Evolutionary conservation across 306 rosid species (phyloP), one percentile per base, ranked within the genome.

Genomic region (Quercus mongolica): DNA sequence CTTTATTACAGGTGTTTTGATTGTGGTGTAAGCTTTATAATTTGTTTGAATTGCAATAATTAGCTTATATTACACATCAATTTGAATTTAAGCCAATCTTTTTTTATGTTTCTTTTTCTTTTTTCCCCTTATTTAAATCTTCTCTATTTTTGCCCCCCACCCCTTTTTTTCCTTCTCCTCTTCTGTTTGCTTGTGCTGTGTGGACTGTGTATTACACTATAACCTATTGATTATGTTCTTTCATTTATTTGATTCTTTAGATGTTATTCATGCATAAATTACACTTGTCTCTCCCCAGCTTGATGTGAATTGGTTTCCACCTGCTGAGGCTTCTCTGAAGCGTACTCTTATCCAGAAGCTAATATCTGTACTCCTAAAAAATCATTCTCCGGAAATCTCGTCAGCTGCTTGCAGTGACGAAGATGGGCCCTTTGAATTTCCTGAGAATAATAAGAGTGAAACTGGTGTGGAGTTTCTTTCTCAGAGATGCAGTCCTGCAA

Each of bases 311-410:
- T 94, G 98, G 98, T 94, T 94, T 89, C 90, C 69, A 13, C 97
- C 98, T 56, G 84, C 90, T 1, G 98, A 94, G 87, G 97, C 97
- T 65, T 94, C 91, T 69, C 92, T 91, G 81, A 94, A 94, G 93
- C 91, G 98, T 69, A 86, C 94, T 65, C 85, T 90, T 76, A 91
- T 94, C 81, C 97, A 92, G 94, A 94, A 81, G 81, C 79, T 92
- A 81, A 91, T 94, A 74, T 91, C 78, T 73, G 90, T 85, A 80
- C 94, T 91, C n/a, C 84, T 94, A 83, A 90, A 84, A 84, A 86
- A 79, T 79, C 82, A 74, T 33, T 80, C 77, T 74, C 76, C 57
- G 20, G 92, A 88, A 81, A 79, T 74, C 76, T 81, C 89, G 64
- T 75, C 90, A 62, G 84, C 92, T 55, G 87, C 83, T 58, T 80